These are phyloP conservation scores for Orbilia blumenaviensis DNA, from an alignment of 2,329 filamentous ascomycete species.

Conservation along the genomic window DNA sequence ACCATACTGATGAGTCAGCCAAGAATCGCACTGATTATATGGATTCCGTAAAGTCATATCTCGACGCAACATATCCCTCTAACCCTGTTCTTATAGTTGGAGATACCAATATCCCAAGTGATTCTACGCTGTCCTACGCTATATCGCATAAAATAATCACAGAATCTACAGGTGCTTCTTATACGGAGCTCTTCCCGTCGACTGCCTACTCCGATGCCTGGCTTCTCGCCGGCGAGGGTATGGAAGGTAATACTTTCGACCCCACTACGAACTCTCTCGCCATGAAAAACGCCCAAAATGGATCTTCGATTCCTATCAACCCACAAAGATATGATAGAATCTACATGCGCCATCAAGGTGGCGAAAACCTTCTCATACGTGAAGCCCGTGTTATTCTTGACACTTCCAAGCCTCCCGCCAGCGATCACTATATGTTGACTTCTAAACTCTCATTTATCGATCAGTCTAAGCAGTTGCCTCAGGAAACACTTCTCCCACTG, in stretches of 20 bases:
- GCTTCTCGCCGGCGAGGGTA: conserved; percentile 63
- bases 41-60: conserved; percentile 64
- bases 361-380: conserved; percentile 45
- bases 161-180: conserved; percentile 65
- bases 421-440: conserved; percentile 70
- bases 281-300: conserved; percentile 64
- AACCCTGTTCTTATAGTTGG: conserved; percentile 70
- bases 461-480: conserved; percentile 61
- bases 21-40: conserved; percentile 69
- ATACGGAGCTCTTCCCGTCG: conserved; percentile 66
- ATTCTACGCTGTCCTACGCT: conserved; percentile 67
- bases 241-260: conserved; percentile 73
- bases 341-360: conserved; percentile 64
- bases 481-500: conserved; percentile 38
- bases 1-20: conserved; percentile 69
- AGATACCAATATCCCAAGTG: conserved; percentile 72
- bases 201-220: conserved; percentile 63
- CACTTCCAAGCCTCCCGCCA: conserved; percentile 57
- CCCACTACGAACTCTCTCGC: conserved; percentile 69
- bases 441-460: conserved; percentile 59
- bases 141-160: conserved; percentile 67
- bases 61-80: conserved; percentile 62
- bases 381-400: conserved; percentile 13
- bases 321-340: conserved; percentile 75
- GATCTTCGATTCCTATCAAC: conserved; percentile 63